A percentile compares a stretch with the other conserved stretches of the same genome.
Conservation (phyloP, 441 rosid species). For the Gossypium davidsonii region DNA sequence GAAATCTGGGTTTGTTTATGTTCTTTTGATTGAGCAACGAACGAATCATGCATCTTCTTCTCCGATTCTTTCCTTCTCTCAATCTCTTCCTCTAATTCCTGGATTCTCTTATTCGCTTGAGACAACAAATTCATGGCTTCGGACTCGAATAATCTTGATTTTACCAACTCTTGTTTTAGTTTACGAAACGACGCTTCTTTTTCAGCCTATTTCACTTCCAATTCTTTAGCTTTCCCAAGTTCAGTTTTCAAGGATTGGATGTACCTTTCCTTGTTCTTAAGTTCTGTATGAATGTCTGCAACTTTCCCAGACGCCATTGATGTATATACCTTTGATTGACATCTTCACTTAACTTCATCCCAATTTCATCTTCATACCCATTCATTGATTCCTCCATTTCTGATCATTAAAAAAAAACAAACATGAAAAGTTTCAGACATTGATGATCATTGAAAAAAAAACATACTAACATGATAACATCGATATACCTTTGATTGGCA, state of each 20-base stretch:
- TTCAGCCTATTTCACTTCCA: constrained; percentile 29
- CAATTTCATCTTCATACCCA: constrained; percentile 26
- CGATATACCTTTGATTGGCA: neutral
- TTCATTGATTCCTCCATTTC: neutral
- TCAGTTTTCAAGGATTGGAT: constrained; percentile 31
- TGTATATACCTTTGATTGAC: constrained; percentile 20
- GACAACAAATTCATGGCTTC: constrained; percentile 20
- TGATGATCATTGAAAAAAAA: neutral
- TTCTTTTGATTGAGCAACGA: constrained; percentile 29
- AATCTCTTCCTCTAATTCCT: constrained; percentile 34
- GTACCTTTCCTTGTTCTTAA: constrained; percentile 34
- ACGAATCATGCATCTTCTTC: constrained; percentile 28
- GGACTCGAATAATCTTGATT: constrained; percentile 23
- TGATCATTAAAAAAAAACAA: neutral
- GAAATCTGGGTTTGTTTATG: constrained; percentile 37
- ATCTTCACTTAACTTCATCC: constrained; percentile 28
- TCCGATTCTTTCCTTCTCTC: constrained; percentile 27
- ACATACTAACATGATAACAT: neutral
- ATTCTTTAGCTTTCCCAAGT: constrained; percentile 23
- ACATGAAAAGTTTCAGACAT: neutral
- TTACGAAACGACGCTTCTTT: constrained; percentile 25
- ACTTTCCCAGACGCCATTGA: constrained; percentile 26
- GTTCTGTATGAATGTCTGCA: constrained; percentile 39
- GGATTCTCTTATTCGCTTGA: constrained; percentile 26
- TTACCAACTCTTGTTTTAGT: constrained; percentile 20